phyloP scores from a whole-genome alignment of 2,329 filamentous ascomycete genomes.

The Macroventuria anomochaeta region DNA sequence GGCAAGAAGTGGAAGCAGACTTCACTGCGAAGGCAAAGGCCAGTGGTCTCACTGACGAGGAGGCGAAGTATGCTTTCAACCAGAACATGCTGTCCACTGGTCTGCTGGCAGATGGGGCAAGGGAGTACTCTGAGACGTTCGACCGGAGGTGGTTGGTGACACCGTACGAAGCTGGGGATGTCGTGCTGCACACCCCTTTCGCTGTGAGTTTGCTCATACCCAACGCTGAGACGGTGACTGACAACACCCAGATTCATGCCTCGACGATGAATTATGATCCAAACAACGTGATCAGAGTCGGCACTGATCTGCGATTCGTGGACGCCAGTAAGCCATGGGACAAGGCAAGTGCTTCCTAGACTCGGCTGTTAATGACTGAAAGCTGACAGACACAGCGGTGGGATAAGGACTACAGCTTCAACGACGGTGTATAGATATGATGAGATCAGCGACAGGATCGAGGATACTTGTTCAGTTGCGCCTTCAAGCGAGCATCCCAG shows the following conservation, averaged over 20 bases:
- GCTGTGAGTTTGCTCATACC: conserved; percentile 20
- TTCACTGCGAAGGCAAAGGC: conserved; percentile 59
- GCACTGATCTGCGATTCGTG: conserved; percentile 64
- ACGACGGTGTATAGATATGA: conserved; percentile 28
- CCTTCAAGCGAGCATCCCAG: too few relatives aligned
- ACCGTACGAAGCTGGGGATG: conserved; percentile 62
- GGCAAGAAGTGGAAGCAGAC: conserved; percentile 57
- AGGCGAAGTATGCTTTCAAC: conserved; percentile 56
- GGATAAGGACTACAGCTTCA: conserved; percentile 42
- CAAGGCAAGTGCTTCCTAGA: conserved; percentile 42
- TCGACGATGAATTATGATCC: conserved; percentile 63
- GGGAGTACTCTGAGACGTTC: conserved; percentile 53
- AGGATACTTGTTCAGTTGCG: neutral
- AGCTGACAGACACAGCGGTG: conserved; percentile 32
- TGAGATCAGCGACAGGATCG: neutral
- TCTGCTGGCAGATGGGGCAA: conserved; percentile 59
- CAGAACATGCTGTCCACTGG: conserved; percentile 65
- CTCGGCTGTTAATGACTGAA: neutral
- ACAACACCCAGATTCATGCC: conserved; percentile 59
- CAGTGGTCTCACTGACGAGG: conserved; percentile 59
- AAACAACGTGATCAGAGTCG: conserved; percentile 60
- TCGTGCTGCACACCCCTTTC: conserved; percentile 50
- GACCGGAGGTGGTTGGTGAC: conserved; percentile 59
- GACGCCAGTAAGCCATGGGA: conserved; percentile 60
- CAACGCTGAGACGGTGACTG: conserved; percentile 1